Evolutionary conservation across 768 basidiomycete species (phyloP).

Genomic region (Pluteus cervinus): DNA sequence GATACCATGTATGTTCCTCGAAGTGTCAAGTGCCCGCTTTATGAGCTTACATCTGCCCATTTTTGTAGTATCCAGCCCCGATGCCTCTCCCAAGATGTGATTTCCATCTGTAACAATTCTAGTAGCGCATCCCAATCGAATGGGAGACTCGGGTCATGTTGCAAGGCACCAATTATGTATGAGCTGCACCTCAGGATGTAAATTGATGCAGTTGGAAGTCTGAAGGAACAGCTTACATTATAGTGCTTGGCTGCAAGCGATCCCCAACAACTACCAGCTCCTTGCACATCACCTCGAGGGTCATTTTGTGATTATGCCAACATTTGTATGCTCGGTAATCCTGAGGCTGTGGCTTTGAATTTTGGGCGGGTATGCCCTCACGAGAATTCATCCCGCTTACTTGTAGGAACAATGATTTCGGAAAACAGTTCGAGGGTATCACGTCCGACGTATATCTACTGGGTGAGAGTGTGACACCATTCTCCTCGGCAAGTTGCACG

Average conservation of each 20-base stretch:
- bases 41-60: too few relatives aligned
- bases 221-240: slow-evolving; percentile 20
- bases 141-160: slow-evolving; percentile 18
- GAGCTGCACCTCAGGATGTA: slow-evolving; percentile 12
- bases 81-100: slow-evolving; percentile 22
- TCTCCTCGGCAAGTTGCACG: slow-evolving; percentile 17
- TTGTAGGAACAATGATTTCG: too few relatives aligned
- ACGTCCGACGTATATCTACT: too few relatives aligned
- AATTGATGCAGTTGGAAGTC: background rate
- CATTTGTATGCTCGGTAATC: slow-evolving; percentile 25
- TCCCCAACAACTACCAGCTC: background rate
- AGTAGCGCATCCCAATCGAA: slow-evolving; percentile 22
- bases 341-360: too few relatives aligned
- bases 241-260: slow-evolving; percentile 19
- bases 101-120: slow-evolving; percentile 25
- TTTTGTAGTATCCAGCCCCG: slow-evolving; percentile 16
- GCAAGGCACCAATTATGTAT: slow-evolving; percentile 25
- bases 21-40: too few relatives aligned
- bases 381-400: too few relatives aligned
- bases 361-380: too few relatives aligned
- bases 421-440: too few relatives aligned
- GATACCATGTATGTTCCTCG: too few relatives aligned
- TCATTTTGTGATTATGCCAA: slow-evolving; percentile 23
- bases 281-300: slow-evolving; percentile 24
- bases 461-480: slow-evolving; percentile 13